Evolutionary conservation across 768 basidiomycete species (phyloP), one percentile per base, ranked within the genome.

Genomic region (Amanita exitialis): DNA sequence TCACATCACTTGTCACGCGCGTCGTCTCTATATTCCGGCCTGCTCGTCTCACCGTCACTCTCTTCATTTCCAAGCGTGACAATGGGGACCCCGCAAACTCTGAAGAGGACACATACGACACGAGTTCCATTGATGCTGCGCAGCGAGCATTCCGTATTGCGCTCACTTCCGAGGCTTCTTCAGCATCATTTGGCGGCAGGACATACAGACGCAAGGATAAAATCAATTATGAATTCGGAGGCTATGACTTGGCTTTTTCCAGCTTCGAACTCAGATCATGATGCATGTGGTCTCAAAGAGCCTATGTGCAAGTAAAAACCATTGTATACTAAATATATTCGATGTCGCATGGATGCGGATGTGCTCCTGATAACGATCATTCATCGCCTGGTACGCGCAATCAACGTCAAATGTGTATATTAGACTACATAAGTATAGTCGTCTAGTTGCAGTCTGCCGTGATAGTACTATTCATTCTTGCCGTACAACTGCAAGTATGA

Each of bases 161-260:
- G 8, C 72, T 82, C 57, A 72, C 71, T 52, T 62, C 65, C 9
- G 57, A 57, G 27, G 18, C 27, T 34, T 28, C 37, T 1, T 34
- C 27, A 4, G 35, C 44, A 1, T 34, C 45, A 21, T 55, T 47
- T 25, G 45, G 23, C 57, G 50, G 50, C 25, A 44, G 60, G 56
- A 66, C 59, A 12, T 98, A 94, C 68, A 80, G 73, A 58, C 74
- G 93, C 57, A 94, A 89, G 45, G 96, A 98, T 71, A 90, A 95
- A 69, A 98, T 99, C 65, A 91, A 95, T 64, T 99, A 99, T 71
- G 93, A 95, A 65, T 92, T 97, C 63, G 88, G 89, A 42, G 91
- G 85, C 47, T 93, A 93, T 63, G 89, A 90, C 64, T 72, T 93
- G 54, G 90, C 90, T 13, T 93, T 91, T 64, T 86, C 90, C 36